phyloP scores from a whole-genome alignment of 306 rosid genomes.

The Dryas drummondii region DNA sequence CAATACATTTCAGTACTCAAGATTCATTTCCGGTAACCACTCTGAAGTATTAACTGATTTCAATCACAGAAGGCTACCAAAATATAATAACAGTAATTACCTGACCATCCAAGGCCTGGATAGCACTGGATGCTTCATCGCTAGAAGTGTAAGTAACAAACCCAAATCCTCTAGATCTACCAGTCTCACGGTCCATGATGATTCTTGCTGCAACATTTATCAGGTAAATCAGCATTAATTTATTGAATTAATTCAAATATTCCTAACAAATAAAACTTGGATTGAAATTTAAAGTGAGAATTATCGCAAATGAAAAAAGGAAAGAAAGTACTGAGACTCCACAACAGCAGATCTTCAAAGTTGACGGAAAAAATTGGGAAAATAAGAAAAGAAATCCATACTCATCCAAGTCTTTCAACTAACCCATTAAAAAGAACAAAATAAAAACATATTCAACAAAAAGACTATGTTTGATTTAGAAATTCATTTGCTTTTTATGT shows the following conservation, averaged over 20 bases:
- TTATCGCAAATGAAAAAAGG: not conserved
- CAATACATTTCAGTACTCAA: too few species aligned
- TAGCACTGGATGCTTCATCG: constrained; percentile 88
- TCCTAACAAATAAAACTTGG: not conserved
- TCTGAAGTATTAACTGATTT: not conserved
- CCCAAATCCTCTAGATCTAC: constrained; percentile 90
- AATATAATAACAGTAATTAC: constrained; percentile 31
- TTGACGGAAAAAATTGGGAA: too few species aligned
- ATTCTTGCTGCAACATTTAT: constrained; percentile 56
- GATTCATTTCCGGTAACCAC: not conserved
- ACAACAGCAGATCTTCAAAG: not conserved
- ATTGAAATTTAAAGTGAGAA: not conserved
- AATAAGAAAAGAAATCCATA: too few species aligned
- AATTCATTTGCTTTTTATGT: too few species aligned
- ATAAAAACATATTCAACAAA: not conserved
- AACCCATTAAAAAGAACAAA: not conserved
- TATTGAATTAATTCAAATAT: not conserved
- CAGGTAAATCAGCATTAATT: constrained; percentile 4
- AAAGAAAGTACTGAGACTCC: too few species aligned
- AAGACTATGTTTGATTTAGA: not conserved
- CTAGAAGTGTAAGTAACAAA: constrained; percentile 61
- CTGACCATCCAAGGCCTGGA: constrained; percentile 86
- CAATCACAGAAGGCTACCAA: not conserved
- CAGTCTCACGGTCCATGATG: constrained; percentile 72
- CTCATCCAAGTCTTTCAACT: too few species aligned